A percentile compares a stretch with the other conserved stretches of the same genome.
phyloP scores from a whole-genome alignment of 257 asterid genomes.

The Primulina huaijiensis region DNA sequence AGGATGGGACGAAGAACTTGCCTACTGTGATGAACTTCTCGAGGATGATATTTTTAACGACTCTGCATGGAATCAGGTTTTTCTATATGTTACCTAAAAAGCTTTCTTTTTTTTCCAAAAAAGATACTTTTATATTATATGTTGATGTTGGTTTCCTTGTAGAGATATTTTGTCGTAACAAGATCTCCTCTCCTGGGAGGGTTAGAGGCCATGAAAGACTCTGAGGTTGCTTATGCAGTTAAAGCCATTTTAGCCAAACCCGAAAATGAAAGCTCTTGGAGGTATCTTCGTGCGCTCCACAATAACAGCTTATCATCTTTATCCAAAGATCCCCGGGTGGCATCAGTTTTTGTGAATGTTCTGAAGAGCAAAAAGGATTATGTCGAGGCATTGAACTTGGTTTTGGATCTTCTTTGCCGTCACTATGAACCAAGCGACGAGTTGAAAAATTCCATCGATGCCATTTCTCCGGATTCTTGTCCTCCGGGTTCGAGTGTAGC shows the following conservation, averaged over 20 bases:
- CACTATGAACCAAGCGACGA: slow-evolving; percentile 50
- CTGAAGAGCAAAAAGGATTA: slow-evolving; percentile 40
- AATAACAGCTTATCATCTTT: slow-evolving; percentile 45
- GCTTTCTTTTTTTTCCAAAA: background rate
- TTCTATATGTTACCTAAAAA: background rate
- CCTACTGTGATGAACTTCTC: slow-evolving; percentile 73
- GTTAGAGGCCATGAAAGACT: slow-evolving; percentile 59
- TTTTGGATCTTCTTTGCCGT: slow-evolving; percentile 73
- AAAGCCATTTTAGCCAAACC: slow-evolving; percentile 67
- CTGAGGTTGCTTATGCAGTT: slow-evolving; percentile 71
- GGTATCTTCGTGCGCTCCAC: slow-evolving; percentile 88
- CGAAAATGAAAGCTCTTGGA: slow-evolving; percentile 91
- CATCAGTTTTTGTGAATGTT: slow-evolving; percentile 60
- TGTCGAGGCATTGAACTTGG: slow-evolving; percentile 67
- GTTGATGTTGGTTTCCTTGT: slow-evolving; percentile 15
- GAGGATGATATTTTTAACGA: slow-evolving; percentile 79
- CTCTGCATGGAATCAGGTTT: slow-evolving; percentile 99
- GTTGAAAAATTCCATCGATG: slow-evolving; percentile 51
- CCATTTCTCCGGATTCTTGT: slow-evolving; percentile 32
- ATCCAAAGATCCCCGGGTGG: slow-evolving; percentile 57
- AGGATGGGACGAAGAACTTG: slow-evolving; percentile 95
- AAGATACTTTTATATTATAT: background rate
- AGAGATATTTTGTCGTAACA: slow-evolving; percentile 81
- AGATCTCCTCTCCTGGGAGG: slow-evolving; percentile 84
- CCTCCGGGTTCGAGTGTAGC: slow-evolving; percentile 35